Base-by-base conservation (phyloP, 169 alveolate genomes). In the Plasmodium vivax region DNA sequence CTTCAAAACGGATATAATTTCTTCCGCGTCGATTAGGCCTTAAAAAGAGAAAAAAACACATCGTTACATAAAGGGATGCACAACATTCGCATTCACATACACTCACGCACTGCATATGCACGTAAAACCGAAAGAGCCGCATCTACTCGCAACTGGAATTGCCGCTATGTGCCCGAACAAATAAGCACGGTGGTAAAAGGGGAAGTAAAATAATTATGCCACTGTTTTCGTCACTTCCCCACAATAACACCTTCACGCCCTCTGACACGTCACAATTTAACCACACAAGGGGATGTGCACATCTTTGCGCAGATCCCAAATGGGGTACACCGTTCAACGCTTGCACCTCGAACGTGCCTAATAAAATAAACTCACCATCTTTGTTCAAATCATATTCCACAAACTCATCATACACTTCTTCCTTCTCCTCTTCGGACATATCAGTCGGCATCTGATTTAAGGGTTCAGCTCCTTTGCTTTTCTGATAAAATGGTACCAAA, bases 11-110 rank as follows among this genome's bases (percentile, higher is more conserved):
- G 30, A 23, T 12, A 16, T 10, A 88, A 88, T 88, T 79, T 88
- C 93, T 68, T 85, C 93, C 4, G 93, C 93, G 38, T 85, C 93
- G 79, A 85, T 85, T 43, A 88, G 47, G 9, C 94, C 88, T 79
- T 79, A 38, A 56, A 36, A 58, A 79, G 36, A 88, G 62, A n/a
- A 77, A 88, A 54, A 12, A 87, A 77, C 27, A 85, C 3, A 3
- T 34, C n/a, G 51, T n/a, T 51, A 34, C 72, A 47, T 82, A 56
- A 30, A 51, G 30, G 68, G 27, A 9, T 54, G 41, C 51, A 34
- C 79, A 30, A 36, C 4, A 82, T 82, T 47, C 74, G 54, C 34
- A 80, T 10, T 38, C 45, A 38, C 45, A 1, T 8, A 38, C 58
- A 47, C 58, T 19, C 34, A 62, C 8, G 36, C 19, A 62, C 14